Base-by-base conservation (phyloP, 805 yeast species). In the Teunomyces cretensis region DNA sequence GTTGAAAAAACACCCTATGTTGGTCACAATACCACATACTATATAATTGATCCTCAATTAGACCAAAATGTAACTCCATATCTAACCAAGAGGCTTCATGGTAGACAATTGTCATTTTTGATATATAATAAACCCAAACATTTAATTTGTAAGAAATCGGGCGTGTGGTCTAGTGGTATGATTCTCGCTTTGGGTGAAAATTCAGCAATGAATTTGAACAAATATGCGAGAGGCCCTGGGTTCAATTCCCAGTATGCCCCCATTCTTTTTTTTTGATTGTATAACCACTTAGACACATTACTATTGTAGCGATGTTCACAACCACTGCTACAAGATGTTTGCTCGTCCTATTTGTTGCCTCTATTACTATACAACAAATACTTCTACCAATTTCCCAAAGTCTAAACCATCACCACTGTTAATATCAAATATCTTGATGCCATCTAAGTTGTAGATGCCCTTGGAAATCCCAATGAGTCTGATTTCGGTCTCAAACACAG, bases 301-400 rank as follows among this genome's bases (percentile, higher is more conserved):
- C 22, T 4, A n/a, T n/a, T n/a, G n/a, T n/a, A n/a, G n/a, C n/a
- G n/a, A n/a, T n/a, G n/a, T n/a, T n/a, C n/a, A n/a, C n/a, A n/a
- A n/a, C n/a, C n/a, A n/a, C n/a, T 19, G 6, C 22, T 19, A 19
- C 22, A 19, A 19, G 6, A 3, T 4, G 22, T 19, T 19, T 19
- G 6, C n/a, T n/a, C n/a, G n/a, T n/a, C 22, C 22, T 19, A 6
- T 19, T 19, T 19, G 3, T 19, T 19, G 22, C 27, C 14, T 35
- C 11, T n/a, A 35, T 35, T 35, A 14, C 47, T 53, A 64, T 33
- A 67, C 67, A 7, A 86, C 88, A 45, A 82, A 74, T 1, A 87
- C 86, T 54, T 86, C 90, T 30, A 87, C 68, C 43, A 86, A 65
- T 46, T 79, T 76, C 1, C 89, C 90, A 57, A 87, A 83, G 49